Base-by-base conservation (phyloP, 2,329 filamentous ascomycete genomes). In the Exophiala sp. region DNA sequence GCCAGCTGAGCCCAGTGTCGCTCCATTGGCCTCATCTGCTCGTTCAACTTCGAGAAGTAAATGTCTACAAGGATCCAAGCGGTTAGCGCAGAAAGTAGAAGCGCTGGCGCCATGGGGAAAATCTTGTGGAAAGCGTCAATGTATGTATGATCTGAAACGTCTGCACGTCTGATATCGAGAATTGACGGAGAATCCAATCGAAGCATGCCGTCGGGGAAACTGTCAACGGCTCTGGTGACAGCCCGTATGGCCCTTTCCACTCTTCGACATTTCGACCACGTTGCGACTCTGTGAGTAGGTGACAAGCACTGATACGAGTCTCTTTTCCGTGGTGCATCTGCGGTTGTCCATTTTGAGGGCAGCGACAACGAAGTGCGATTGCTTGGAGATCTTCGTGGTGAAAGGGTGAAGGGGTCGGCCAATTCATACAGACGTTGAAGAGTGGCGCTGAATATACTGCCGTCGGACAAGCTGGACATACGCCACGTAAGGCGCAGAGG, bases 11-110 rank as follows among this genome's bases (percentile, higher is more conserved):
- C 50, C 21, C 9, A 39, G 33, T 43, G 47, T 21, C 41, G 47
- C 35, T 55, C 47, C 29, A 42, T 47, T 5, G 52, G 24, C 11
- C 29, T 18, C 24, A 21, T 40, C 18, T 51, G 48, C 7, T 36
- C 49, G 12, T 49, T 47, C 14, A 54, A 16, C 11, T 44, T 38
- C 24, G 44, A 44, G 29, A 60, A 56, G 33, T 59, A 59, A n/a
- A 57, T 14, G 39, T 63, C 61, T 11, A 63, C 33, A 5, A 62
- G 39, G 8, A 63, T 49, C 57, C 59, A 63, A 14, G 59, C 61
- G 11, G 54, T 52, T 8, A 63, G 50, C n/a, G 51, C 50, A 1
- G 54, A 58, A 4, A 62, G 29, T 10, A 57, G 40, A 8, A 47
- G 34, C 5, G 32, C 18, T 5, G 50, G 41, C 11, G 52, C 54